Percentiles rank a stretch among this genome's conserved stretches.
Evolutionary conservation across 768 basidiomycete genomes (phyloP).

Genomic region (Phanerochaete sordida): DNA sequence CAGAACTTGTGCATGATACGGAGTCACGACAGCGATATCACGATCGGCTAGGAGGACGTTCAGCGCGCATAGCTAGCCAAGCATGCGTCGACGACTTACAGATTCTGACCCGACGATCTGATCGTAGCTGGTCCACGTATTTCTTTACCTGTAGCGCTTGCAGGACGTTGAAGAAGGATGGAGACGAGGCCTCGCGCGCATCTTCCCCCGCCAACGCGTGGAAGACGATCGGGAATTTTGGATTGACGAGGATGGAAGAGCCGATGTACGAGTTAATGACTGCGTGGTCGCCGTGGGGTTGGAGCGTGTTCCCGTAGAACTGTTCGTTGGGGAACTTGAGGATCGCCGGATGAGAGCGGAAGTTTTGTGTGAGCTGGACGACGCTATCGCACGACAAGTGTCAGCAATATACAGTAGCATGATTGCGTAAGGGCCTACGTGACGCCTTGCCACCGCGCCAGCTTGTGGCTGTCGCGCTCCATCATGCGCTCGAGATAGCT

Average conservation of each 20-base stretch:
- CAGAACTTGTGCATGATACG: constrained; percentile 57
- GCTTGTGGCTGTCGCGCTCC: constrained; percentile 32
- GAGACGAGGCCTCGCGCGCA: constrained; percentile 61
- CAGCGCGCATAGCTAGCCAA: neutral
- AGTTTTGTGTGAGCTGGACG: constrained; percentile 62
- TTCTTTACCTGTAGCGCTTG: constrained; percentile 51
- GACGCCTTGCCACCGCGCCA: constrained; percentile 10
- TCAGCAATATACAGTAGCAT: neutral
- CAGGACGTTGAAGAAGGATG: constrained; percentile 69
- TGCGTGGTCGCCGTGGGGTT: constrained; percentile 38
- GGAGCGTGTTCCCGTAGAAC: constrained; percentile 56
- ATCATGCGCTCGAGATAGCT: constrained; percentile 59
- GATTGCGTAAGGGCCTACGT: constrained; percentile 10
- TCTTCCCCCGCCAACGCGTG: constrained; percentile 59
- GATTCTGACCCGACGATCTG: constrained; percentile 32
- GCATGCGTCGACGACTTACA: constrained; percentile 29
- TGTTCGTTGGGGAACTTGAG: constrained; percentile 56
- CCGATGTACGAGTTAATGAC: constrained; percentile 26
- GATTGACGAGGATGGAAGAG: constrained; percentile 30
- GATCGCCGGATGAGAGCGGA: constrained; percentile 59
- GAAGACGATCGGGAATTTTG: constrained; percentile 59
- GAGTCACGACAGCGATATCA: constrained; percentile 60
- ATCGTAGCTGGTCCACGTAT: constrained; percentile 32
- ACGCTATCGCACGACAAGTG: constrained; percentile 35
- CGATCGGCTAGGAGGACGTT: constrained; percentile 33